Evolutionary conservation across 306 rosid species (phyloP).

Genomic region (Begonia loranthoides): DNA sequence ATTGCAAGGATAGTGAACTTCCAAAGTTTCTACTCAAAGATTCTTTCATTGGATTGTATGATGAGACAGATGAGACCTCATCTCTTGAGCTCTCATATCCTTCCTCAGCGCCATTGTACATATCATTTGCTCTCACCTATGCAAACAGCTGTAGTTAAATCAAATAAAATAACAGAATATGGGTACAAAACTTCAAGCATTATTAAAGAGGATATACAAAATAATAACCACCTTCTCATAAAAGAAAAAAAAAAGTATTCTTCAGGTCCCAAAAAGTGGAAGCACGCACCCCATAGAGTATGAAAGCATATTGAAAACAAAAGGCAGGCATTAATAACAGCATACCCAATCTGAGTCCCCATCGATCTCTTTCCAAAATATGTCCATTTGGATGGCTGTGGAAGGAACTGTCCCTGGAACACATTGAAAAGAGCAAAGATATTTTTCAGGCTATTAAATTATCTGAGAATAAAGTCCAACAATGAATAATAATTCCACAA

Average conservation of each 20-base stretch:
- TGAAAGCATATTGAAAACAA: too few species aligned
- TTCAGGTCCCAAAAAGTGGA: too few species aligned
- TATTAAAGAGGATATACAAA: constrained; percentile 7
- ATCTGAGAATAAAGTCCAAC: too few species aligned
- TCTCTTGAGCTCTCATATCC: constrained; percentile 93
- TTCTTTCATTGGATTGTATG: constrained; percentile 69
- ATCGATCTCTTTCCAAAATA: constrained; percentile 88
- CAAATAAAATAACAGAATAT: constrained; percentile 6
- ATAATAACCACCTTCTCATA: too few species aligned
- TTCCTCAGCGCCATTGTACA: constrained; percentile 64
- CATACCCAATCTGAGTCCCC: constrained; percentile 96
- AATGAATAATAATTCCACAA: too few species aligned
- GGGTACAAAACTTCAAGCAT: not conserved
- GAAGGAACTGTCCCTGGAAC: constrained; percentile 66
- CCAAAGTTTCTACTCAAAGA: constrained; percentile 55
- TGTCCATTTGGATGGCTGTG: constrained; percentile 62
- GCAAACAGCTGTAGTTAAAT: constrained; percentile 16
- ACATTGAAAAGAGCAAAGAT: constrained; percentile 15
- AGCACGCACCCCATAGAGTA: not conserved
- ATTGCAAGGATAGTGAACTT: constrained; percentile 72
- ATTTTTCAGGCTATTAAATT: constrained; percentile 6
- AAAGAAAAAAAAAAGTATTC: too few species aligned
- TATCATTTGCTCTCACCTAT: constrained; percentile 85
- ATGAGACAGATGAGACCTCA: constrained; percentile 90
- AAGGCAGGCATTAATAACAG: constrained; percentile 16